A percentile compares a stretch with the other conserved stretches of the same genome.
Conservation (phyloP, 1,139 yeast species). For the Pichia terricola region DNA sequence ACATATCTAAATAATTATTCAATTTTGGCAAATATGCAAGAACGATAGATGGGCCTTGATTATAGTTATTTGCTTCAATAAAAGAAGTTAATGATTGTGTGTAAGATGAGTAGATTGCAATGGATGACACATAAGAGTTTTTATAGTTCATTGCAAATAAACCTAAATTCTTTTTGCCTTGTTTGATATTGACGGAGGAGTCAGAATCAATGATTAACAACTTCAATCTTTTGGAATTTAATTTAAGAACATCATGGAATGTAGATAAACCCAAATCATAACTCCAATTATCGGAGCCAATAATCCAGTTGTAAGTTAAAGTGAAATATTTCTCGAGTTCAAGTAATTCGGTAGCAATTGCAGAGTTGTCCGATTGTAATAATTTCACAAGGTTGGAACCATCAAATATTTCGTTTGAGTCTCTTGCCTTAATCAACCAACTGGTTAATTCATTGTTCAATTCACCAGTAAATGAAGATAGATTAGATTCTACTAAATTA, state of each 20-base stretch:
- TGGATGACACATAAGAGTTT: conserved; percentile 84
- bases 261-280: conserved; percentile 90
- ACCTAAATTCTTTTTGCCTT: conserved; percentile 87
- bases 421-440: conserved; percentile 50
- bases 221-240: conserved; percentile 63
- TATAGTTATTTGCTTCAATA: conserved; percentile 74
- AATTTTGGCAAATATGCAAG: conserved; percentile 84
- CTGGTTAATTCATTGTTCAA: conserved; percentile 53
- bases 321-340: conserved; percentile 36
- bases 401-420: conserved; percentile 19
- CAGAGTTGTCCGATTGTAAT: conserved; percentile 9
- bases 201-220: conserved; percentile 87
- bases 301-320: conserved; percentile 60
- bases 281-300: conserved; percentile 95
- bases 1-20: conserved; percentile 53
- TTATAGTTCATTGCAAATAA: conserved; percentile 93
- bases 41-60: conserved; percentile 79
- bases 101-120: conserved; percentile 87
- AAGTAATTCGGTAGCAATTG: conserved; percentile 37
- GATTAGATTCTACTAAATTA: conserved; percentile 38
- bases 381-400: conserved; percentile 30
- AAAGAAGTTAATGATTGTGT: conserved; percentile 87
- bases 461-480: conserved; percentile 28
- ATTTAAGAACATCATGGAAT: conserved; percentile 72
- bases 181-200: conserved; percentile 46